These are phyloP conservation scores for Ensete ventricosum DNA, from an alignment of 176 grass and related monocot species.

Conservation along the genomic window DNA sequence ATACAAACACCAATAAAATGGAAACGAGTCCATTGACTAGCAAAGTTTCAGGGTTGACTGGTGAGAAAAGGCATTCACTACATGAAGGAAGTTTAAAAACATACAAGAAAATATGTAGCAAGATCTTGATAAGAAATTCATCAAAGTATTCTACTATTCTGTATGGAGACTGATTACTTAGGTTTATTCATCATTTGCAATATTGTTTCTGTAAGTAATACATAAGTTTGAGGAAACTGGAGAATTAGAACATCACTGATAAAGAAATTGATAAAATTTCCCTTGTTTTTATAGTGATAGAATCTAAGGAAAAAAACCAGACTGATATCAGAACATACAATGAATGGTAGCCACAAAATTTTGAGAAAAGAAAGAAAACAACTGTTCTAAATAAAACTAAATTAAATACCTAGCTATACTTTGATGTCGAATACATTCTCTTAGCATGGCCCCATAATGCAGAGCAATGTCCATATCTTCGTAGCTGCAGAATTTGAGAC, in stretches of 20 bases:
- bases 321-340: background rate
- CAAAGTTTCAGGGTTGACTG: too few species aligned
- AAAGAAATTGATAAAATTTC: background rate
- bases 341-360: background rate
- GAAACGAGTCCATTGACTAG: too few species aligned
- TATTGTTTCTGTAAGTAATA: too few species aligned
- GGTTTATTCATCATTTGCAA: too few species aligned
- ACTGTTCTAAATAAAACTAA: slow-evolving; percentile 14
- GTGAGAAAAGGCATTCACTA: too few species aligned
- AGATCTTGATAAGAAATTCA: too few species aligned
- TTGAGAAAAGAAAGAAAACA: background rate
- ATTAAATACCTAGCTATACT: slow-evolving; percentile 71
- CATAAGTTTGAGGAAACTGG: too few species aligned
- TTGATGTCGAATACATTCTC: slow-evolving; percentile 98
- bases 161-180: too few species aligned
- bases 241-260: background rate
- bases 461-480: slow-evolving; percentile 95
- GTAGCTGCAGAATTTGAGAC: slow-evolving; percentile 43
- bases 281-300: background rate
- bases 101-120: too few species aligned
- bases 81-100: too few species aligned
- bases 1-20: too few species aligned
- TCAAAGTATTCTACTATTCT: too few species aligned
- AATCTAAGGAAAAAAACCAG: background rate
- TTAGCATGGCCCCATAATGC: slow-evolving; percentile 94